These are phyloP conservation scores for Hyaloperonospora brassicae DNA, from an alignment of 352 stramenopile species.

Conservation along the genomic window DNA sequence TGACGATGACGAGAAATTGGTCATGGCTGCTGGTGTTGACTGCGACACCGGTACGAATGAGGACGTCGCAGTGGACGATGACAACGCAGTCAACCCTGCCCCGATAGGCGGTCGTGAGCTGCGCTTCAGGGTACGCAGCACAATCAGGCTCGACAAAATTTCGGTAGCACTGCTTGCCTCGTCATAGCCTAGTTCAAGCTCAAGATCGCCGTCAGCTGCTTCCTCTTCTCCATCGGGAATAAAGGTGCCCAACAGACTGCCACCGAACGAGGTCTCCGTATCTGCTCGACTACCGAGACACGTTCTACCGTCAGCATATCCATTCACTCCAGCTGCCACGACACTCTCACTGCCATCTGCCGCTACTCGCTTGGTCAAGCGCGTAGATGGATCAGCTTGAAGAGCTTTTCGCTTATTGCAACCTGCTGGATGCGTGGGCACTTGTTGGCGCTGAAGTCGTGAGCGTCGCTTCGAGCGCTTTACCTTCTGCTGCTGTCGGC, in stretches of 20 bases:
- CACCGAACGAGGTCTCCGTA: slow-evolving; percentile 24
- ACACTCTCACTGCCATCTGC: slow-evolving; percentile 18
- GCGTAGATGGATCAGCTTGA: slow-evolving; percentile 23
- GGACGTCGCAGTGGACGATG: slow-evolving; percentile 33
- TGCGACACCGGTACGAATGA: slow-evolving; percentile 24
- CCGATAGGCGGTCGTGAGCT: slow-evolving; percentile 37
- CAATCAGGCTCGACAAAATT: slow-evolving; percentile 69
- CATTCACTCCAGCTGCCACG: slow-evolving; percentile 16
- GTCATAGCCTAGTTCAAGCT: slow-evolving; percentile 58
- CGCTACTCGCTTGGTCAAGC: slow-evolving; percentile 34
- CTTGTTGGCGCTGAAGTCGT: slow-evolving; percentile 18
- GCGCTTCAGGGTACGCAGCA: slow-evolving; percentile 60
- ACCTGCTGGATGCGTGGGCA: slow-evolving; percentile 7
- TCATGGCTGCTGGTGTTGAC: slow-evolving; percentile 26
- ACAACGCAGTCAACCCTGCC: slow-evolving; percentile 35
- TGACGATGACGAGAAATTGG: slow-evolving; percentile 30
- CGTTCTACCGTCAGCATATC: slow-evolving; percentile 18
- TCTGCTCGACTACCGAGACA: slow-evolving; percentile 8
- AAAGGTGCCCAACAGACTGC: slow-evolving; percentile 28
- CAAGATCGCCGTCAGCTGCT: slow-evolving; percentile 45
- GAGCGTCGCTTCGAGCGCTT: slow-evolving; percentile 50
- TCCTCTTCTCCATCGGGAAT: slow-evolving; percentile 28
- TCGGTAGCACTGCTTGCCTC: slow-evolving; percentile 68
- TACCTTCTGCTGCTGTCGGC: slow-evolving; percentile 75
- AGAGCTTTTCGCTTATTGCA: slow-evolving; percentile 44